Conservation (phyloP, 2,329 filamentous ascomycete genomes). For the Venturia oleaginea region DNA sequence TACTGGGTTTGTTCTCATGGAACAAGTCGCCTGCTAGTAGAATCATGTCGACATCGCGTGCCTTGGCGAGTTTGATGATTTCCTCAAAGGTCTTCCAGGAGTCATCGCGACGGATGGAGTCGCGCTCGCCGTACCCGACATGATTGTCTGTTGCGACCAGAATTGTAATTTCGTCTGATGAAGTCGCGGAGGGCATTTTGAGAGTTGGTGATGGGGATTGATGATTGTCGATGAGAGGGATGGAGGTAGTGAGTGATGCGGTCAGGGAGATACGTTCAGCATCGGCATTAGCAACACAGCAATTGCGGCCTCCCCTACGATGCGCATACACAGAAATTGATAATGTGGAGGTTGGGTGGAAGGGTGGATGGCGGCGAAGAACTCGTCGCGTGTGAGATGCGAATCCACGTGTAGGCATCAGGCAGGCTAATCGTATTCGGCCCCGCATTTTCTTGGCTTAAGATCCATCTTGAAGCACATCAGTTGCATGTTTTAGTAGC, state of each 20-base stretch:
- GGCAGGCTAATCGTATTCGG: neutral
- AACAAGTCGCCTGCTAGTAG: conserved; percentile 91
- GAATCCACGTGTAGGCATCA: neutral
- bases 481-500: neutral
- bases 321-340: neutral
- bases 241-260: neutral
- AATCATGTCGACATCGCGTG: conserved; percentile 94
- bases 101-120: conserved; percentile 89
- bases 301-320: neutral
- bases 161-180: conserved; percentile 82
- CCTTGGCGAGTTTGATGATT: conserved; percentile 79
- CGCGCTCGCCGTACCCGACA: conserved; percentile 91
- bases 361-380: neutral
- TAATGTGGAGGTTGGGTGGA: neutral
- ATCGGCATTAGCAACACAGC: neutral
- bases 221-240: neutral
- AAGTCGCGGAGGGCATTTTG: conserved; percentile 23
- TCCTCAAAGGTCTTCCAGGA: conserved; percentile 97
- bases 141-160: conserved; percentile 94
- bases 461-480: too few species aligned
- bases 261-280: neutral
- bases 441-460: neutral
- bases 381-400: neutral
- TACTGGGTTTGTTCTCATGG: conserved; percentile 94
- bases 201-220: neutral